Base-by-base conservation (phyloP, 352 stramenopile species). In the Phytophthora ohioensis region DNA sequence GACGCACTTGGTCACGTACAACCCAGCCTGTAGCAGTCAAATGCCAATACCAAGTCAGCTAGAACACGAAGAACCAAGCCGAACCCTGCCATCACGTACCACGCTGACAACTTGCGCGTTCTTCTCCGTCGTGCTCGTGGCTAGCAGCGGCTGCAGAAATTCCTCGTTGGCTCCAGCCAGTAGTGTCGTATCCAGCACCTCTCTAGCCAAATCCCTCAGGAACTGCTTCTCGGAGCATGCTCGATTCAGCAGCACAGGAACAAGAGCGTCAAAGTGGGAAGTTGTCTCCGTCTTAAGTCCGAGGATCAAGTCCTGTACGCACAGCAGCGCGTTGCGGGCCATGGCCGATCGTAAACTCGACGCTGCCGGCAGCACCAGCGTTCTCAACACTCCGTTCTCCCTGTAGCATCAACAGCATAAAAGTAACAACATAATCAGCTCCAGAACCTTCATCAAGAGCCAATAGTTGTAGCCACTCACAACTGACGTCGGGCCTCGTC, bases 171-270 rank as follows among this genome's bases (percentile, higher is more conserved):
- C 56, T 43, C 51, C 48, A 11, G 61, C 68, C 39, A 69, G 57
- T 32, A 87, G 56, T n/a, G 68, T 63, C 45, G 81, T 81, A 39
- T 89, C 81, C 12, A 89, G 72, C 15, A 85, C 81, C 27, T 86
- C 63, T 47, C 63, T 68, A 8, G 85, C 84, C 27, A 91, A 60
- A n/a, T 93, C 84, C 1, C 73, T 78, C 27, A 93, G 79, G 58
- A 93, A 93, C 52, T 91, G 82, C 67, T 93, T 93, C 65, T 93
- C 84, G n/a, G 73, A 90, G 7, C 72, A 79, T 2, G 79, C 76
- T 6, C 82, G 82, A 11, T 77, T 76, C 41, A 93, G 38, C 3
- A 93, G 62, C 15, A 91, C 58, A 21, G 82, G 84, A 5, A 93
- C 58, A 41, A 91, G 57, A 0, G 65, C 58, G n/a, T 81, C 78